A percentile compares a stretch with the other conserved stretches of the same genome.
Conservation (phyloP, 352 stramenopile species). For the Globisporangium parvum region DNA sequence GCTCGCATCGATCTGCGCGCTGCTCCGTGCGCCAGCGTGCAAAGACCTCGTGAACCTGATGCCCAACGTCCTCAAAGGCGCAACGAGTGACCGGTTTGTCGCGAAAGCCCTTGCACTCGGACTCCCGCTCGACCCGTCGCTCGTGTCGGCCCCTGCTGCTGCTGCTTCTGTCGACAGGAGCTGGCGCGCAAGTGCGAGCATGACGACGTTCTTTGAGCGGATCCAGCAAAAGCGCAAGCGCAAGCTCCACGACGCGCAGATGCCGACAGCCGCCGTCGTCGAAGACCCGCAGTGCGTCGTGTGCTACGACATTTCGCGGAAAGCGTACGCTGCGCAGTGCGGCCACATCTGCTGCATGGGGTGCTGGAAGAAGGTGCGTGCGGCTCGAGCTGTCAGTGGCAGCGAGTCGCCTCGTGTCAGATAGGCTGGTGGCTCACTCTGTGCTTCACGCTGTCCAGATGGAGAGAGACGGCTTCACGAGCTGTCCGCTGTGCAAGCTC, state of each 20-base stretch:
- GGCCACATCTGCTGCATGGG: slow-evolving; percentile 79
- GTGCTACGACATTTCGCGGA: slow-evolving; percentile 76
- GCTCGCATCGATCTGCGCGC: slow-evolving; percentile 41
- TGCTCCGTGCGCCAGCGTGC: slow-evolving; percentile 33
- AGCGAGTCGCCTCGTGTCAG: background rate
- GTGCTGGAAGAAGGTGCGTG: slow-evolving; percentile 80
- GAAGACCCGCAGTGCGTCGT: slow-evolving; percentile 80
- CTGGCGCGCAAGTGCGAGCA: slow-evolving; percentile 8
- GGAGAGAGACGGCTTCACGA: slow-evolving; percentile 68
- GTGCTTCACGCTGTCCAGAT: slow-evolving; percentile 30
- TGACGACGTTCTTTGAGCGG: slow-evolving; percentile 55
- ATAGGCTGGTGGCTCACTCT: slow-evolving; percentile 11
- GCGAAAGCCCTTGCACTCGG: slow-evolving; percentile 26
- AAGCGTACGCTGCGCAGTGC: slow-evolving; percentile 71
- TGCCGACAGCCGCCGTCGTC: slow-evolving; percentile 42
- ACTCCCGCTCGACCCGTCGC: slow-evolving; percentile 22
- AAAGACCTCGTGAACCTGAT: slow-evolving; percentile 58
- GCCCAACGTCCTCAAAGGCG: slow-evolving; percentile 47
- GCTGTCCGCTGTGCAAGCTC: slow-evolving; percentile 72
- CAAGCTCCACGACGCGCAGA: slow-evolving; percentile 20
- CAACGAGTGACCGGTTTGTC: slow-evolving; percentile 43
- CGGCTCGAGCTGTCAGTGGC: background rate
- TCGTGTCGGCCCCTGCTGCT: background rate
- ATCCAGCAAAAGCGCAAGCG: slow-evolving; percentile 64
- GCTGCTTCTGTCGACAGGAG: background rate